Evolutionary conservation across 23 red algal genomes (phyloP).

Genomic region (Gracilariopsis chorda): DNA sequence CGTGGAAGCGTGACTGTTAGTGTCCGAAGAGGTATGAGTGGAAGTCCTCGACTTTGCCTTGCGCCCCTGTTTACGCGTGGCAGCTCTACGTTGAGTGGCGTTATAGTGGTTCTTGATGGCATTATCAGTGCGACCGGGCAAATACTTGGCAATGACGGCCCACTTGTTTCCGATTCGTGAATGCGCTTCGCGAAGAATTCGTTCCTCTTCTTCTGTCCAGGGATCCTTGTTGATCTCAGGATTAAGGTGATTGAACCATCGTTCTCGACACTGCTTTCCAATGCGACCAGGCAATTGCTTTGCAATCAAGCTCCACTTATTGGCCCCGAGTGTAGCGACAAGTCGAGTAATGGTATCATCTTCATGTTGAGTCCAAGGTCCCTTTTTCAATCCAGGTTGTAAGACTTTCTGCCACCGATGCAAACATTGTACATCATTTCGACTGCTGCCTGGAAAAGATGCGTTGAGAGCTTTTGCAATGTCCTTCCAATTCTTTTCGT

Average conservation of each 20-base stretch:
- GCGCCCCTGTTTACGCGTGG: constrained; percentile 47
- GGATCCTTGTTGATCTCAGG: constrained; percentile 85
- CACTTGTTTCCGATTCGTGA: constrained; percentile 91
- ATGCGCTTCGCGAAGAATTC: constrained; percentile 75
- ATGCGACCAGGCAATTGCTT: constrained; percentile 82
- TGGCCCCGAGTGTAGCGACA: constrained; percentile 68
- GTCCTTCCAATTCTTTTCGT: constrained; percentile 84
- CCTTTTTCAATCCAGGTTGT: constrained; percentile 85
- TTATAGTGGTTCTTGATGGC: constrained; percentile 99
- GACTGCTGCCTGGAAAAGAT: constrained; percentile 39
- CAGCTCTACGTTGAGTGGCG: constrained; percentile 37
- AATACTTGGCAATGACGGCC: constrained; percentile 83
- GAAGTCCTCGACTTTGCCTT: constrained; percentile 16
- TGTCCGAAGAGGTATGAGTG: constrained; percentile 25
- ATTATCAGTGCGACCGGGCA: constrained; percentile 96
- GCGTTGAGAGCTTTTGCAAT: constrained; percentile 71
- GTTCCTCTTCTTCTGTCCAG: constrained; percentile 95
- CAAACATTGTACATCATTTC: constrained; percentile 89
- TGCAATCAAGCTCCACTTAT: constrained; percentile 89
- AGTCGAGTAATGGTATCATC: constrained; percentile 85
- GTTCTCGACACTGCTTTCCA: constrained; percentile 98
- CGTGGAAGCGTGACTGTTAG: constrained; percentile 1
- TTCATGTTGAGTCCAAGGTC: constrained; percentile 91
- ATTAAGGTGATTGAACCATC: constrained; percentile 96
- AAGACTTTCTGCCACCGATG: constrained; percentile 97